Percentiles rank a stretch among this genome's conserved stretches.
phyloP scores from a whole-genome alignment of 371 early-diverging fungal species.

The Mortierella sp. region DNA sequence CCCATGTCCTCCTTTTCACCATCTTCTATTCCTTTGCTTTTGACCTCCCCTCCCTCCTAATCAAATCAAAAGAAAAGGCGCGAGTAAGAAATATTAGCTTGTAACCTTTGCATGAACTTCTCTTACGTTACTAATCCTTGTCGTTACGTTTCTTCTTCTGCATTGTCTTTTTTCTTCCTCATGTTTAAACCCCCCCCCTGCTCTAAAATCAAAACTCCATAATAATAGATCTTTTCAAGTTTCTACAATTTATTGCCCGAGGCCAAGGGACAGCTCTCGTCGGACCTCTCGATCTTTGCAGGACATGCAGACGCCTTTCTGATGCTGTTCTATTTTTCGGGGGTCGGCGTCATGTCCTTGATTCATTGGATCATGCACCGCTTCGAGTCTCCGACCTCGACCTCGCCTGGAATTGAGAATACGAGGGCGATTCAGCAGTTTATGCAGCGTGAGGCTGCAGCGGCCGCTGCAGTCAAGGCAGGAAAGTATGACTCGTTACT shows the following conservation, averaged over 20 bases:
- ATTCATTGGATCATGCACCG: constrained; percentile 57
- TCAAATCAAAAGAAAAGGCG: not conserved
- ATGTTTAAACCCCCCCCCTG: no score
- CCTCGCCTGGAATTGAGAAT: constrained; percentile 48
- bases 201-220: not conserved
- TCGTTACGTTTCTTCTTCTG: not conserved
- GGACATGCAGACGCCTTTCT: constrained; percentile 35
- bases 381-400: constrained; percentile 20
- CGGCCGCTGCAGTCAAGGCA: not conserved
- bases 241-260: constrained; percentile 54
- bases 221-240: constrained; percentile 49
- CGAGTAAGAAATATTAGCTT: not conserved
- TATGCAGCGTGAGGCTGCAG: constrained; percentile 29
- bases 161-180: not conserved
- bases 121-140: not conserved
- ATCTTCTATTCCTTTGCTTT: not conserved
- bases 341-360: constrained; percentile 40
- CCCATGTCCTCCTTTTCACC: not conserved
- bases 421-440: constrained; percentile 41
- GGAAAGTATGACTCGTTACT: not conserved
- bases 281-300: constrained; percentile 46
- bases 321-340: constrained; percentile 51
- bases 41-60: not conserved
- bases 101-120: not conserved
- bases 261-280: constrained; percentile 49